Evolutionary conservation across 108 stramenopile species (phyloP).

Genomic region (Pseudonitzschia multiseries): DNA sequence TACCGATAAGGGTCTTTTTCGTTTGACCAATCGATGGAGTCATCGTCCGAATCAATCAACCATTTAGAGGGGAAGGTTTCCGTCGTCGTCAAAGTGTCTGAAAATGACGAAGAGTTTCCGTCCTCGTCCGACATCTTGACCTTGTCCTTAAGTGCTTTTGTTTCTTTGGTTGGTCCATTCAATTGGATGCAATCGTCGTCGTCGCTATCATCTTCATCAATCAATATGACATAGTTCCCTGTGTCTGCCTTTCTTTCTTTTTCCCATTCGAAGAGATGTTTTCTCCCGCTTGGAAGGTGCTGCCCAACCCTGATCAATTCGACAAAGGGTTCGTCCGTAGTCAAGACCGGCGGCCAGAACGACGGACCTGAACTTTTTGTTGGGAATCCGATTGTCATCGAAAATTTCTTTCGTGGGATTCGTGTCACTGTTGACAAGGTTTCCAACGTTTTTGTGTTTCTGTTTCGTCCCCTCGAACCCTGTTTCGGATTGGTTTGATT

Average conservation of each 20-base stretch:
- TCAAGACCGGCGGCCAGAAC: background rate
- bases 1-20: background rate
- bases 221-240: background rate
- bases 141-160: background rate
- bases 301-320: background rate
- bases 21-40: background rate
- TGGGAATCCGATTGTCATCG: background rate
- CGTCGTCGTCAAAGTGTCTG: background rate
- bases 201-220: background rate
- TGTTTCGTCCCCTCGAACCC: too few relatives aligned
- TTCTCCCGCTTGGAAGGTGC: background rate
- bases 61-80: slow-evolving; percentile 1
- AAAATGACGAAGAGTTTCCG: background rate
- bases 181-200: background rate
- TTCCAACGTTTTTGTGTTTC: too few relatives aligned
- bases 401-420: background rate
- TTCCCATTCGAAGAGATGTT: slow-evolving; percentile 3
- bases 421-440: too few relatives aligned
- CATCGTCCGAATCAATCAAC: background rate
- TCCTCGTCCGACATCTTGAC: background rate
- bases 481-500: too few relatives aligned
- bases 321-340: background rate
- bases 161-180: background rate
- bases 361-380: too few relatives aligned
- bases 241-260: background rate